Base-by-base conservation (phyloP, 495 filamentous ascomycete genomes). In the Lentithecium fluviatile region DNA sequence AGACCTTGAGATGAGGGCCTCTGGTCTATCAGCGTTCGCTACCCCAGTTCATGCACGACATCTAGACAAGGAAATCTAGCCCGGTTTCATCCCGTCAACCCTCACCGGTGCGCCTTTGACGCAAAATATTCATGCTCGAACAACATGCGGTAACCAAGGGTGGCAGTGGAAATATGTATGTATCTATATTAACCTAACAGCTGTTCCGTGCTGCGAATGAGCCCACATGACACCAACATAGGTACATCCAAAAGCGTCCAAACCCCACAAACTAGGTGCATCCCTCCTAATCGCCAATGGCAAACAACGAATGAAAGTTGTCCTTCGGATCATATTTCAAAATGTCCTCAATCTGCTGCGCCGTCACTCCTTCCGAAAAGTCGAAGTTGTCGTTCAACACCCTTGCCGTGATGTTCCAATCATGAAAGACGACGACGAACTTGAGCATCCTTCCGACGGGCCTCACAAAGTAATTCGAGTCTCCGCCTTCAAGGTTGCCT, bases 391-490 rank as follows among this genome's bases (percentile, higher is more conserved):
- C 66, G 19, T 74, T 70, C 11, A 79, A 66, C 6, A 76, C 63
- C 58, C 76, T 68, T 42, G 79, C 77, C 38, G 75, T 71, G 34
- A 78, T 75, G 37, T 73, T 73, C 52, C 59, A 66, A 6, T 75
- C 72, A 23, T 79, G 71, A 65, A 87, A 82, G 20, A 88, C 73
- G 34, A 88, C 78, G 15, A 82, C 85, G 45, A 81, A 73, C 70
- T 82, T 87, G 48, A 87, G 77, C 24, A 76, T 68, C 11, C 58
- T 65, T 26, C 71, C 66, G 3, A 74, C 77, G 10, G 88, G 88
- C 12, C 88, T 80, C 21, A 70, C 60, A 67, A 91, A 83, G 70
- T 79, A 89, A 74, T 89, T 81, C 6, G 79, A 81, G 58, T 79
- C 77, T 32, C 84, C 84, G 5, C 80, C 82, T 19, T 66, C 68